Evolutionary conservation across 139 green algal genomes (phyloP).

Genomic region (Auxenochlorella pyrenoidosa): DNA sequence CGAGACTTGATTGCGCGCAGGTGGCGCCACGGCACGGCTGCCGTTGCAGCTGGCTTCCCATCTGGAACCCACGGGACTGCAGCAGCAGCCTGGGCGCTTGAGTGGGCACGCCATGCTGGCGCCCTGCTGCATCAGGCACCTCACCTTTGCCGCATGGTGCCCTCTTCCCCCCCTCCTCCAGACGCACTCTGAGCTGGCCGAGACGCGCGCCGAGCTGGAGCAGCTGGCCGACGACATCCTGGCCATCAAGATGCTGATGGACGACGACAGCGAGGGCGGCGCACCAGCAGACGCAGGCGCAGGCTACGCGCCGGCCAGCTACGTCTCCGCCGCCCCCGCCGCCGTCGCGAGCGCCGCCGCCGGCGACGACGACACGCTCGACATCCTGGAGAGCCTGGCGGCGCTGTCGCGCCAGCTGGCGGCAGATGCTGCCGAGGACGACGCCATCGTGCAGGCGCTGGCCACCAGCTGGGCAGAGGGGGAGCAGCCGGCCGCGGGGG

Average conservation of each 20-base stretch:
- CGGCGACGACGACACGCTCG: slow-evolving; percentile 10
- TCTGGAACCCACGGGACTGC: no score
- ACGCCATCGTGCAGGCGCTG: background rate
- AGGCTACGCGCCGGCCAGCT: background rate
- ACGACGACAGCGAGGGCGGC: background rate
- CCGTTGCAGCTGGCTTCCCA: no score
- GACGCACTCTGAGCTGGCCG: slow-evolving; percentile 33
- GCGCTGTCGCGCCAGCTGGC: slow-evolving; percentile 33
- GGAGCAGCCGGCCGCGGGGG: background rate
- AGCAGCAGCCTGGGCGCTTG: no score
- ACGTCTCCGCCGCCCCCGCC: background rate
- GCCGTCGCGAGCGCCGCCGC: background rate
- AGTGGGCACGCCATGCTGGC: no score
- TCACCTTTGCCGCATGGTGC: background rate
- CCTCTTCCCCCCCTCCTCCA: background rate
- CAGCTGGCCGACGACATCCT: slow-evolving; percentile 40
- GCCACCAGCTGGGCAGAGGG: background rate
- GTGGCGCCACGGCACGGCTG: no score
- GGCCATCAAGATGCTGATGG: slow-evolving; percentile 28
- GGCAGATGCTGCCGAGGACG: background rate
- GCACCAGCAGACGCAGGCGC: background rate
- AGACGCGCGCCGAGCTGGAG: slow-evolving; percentile 37
- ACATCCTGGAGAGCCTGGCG: slow-evolving; percentile 39
- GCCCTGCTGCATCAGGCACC: background rate
- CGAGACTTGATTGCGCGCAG: no score